A percentile compares a stretch with the other conserved stretches of the same genome.
phyloP scores from a whole-genome alignment of 805 yeast genomes.

The Pichia rugopelliculosa region DNA sequence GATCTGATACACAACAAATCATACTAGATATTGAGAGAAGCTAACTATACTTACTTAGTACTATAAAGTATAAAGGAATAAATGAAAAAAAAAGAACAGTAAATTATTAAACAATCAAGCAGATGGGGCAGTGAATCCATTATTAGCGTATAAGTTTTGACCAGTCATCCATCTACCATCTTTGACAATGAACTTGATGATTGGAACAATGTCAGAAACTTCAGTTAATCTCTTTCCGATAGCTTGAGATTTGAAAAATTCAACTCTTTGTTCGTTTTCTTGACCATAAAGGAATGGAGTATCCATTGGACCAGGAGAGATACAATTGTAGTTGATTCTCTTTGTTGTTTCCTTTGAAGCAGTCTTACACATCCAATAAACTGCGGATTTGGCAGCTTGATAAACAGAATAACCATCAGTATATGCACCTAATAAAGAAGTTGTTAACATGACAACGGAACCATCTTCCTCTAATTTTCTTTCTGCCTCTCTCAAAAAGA shows the following conservation, averaged over 20 bases:
- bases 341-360: slow-evolving; percentile 48
- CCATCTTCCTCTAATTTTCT: slow-evolving; percentile 45
- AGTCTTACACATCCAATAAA: slow-evolving; percentile 44
- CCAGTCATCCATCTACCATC: slow-evolving; percentile 69
- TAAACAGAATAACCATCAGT: slow-evolving; percentile 44
- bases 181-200: slow-evolving; percentile 49
- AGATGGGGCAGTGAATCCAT: slow-evolving; percentile 56
- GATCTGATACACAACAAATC: no score
- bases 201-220: slow-evolving; percentile 56
- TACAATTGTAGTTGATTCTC: slow-evolving; percentile 44
- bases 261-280: slow-evolving; percentile 46
- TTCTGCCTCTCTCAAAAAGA: slow-evolving; percentile 52
- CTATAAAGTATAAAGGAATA: not conserved
- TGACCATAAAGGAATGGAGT: slow-evolving; percentile 59
- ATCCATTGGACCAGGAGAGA: slow-evolving; percentile 64
- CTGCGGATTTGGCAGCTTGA: slow-evolving; percentile 54
- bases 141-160: slow-evolving; percentile 57
- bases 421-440: slow-evolving; percentile 61
- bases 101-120: not conserved
- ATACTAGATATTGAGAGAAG: not conserved
- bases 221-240: slow-evolving; percentile 46
- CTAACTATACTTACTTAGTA: no score
- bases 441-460: slow-evolving; percentile 48
- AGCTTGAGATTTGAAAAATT: slow-evolving; percentile 46
- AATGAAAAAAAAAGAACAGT: not conserved